Evolutionary conservation across 176 grass and related monocot genomes (phyloP).

Genomic region (Dendrocalamus sinicus): DNA sequence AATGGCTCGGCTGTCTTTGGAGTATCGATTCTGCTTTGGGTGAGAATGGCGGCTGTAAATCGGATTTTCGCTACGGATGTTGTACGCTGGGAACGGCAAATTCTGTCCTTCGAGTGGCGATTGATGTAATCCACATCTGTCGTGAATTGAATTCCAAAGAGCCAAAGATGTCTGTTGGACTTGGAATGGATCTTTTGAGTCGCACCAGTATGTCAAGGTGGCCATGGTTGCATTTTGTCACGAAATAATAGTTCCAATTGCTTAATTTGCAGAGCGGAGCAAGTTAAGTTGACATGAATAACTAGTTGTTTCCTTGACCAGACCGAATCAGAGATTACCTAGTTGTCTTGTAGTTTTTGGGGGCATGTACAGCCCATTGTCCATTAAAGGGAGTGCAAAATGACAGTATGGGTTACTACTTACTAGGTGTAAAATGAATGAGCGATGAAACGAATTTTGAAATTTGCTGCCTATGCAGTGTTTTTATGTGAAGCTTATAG

Average conservation of each 20-base stretch:
- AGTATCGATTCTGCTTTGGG: not conserved
- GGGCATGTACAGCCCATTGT: not conserved
- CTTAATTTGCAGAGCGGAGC: not conserved
- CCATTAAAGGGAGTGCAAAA: not conserved
- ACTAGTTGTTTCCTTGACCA: not conserved
- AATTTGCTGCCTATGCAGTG: not conserved
- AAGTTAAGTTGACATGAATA: slow-evolving; percentile 21
- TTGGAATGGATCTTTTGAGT: not conserved
- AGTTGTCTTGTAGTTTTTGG: not conserved
- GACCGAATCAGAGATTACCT: not conserved
- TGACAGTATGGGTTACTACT: not conserved
- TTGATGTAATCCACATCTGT: not conserved
- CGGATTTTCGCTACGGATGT: not conserved
- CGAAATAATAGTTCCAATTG: not conserved
- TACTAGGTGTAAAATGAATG: not conserved
- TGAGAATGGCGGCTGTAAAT: not conserved
- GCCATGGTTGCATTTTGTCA: not conserved
- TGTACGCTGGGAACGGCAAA: not conserved
- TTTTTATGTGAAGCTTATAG: slow-evolving; percentile 23
- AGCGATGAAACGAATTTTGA: not conserved
- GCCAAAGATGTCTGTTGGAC: not conserved
- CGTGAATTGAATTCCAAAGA: not conserved
- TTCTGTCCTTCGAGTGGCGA: not conserved
- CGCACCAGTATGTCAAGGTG: not conserved
- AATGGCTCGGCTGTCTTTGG: not conserved